Evolutionary conservation across 306 rosid species (phyloP), one percentile per base, ranked within the genome.

Genomic region (Rosa multiflora): DNA sequence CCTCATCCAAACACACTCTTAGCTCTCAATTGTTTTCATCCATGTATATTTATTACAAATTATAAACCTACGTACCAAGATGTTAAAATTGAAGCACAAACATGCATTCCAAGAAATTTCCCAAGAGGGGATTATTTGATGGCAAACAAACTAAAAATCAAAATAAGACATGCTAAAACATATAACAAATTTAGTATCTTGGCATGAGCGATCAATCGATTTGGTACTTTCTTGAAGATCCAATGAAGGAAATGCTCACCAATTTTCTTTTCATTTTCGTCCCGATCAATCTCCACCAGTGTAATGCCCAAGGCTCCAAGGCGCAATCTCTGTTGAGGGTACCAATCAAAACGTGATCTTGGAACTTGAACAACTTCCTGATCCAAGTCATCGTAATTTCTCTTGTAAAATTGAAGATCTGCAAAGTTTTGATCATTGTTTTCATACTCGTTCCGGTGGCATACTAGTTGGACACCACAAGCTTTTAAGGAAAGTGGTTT

Each of bases 401-500:
- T 35, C 69, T 64, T 32, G 69, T 64, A 64, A 64, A 64, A 64
- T 14, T 64, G 69, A 64, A 64, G 43, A 29, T 4, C 26, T 10
- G 44, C 26, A 2, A 49, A 72, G 76, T 49, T 49, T 5, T 32
- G 26, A 32, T 26, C 44, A 32, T 10, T 35, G 69, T 64, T 64
- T 5, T 35, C 43, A 29, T 17, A n/a, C 52, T 10, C 62, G 11
- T 48, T n/a, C 21, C n/a, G 4, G 42, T 23, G 62, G 76, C 21
- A 49, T 29, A 32, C 44, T 0, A 49, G 62, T 32, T 72, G 76
- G 29, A 72, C 44, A 49, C 62, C 76, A 32, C 76, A 72, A 0
- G 62, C 9, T 72, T 72, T 72, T 1, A 72, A 72, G n/a, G 62
- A 72, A 13, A 72, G n/a, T 49, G 76, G 76, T 15, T 15, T 6